Conservation (phyloP, 2,329 filamentous ascomycete genomes). For the Zymoseptoria ardabiliae region DNA sequence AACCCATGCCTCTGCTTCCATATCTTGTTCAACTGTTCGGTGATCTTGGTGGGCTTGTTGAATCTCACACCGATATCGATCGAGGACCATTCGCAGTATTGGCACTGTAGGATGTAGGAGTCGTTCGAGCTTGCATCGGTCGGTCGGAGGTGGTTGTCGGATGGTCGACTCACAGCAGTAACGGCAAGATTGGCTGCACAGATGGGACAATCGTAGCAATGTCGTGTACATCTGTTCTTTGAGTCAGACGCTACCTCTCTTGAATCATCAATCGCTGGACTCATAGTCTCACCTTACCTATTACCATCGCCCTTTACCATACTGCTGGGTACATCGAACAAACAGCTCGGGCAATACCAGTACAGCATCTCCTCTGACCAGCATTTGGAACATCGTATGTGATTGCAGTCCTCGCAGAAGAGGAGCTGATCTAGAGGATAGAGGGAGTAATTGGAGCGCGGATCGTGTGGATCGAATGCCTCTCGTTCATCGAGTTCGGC, state of each 20-base stretch:
- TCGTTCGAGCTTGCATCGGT: constrained; percentile 14
- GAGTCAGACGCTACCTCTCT: constrained; percentile 6
- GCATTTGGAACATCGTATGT: constrained; percentile 89
- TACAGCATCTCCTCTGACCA: constrained; percentile 89
- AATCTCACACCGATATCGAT: constrained; percentile 85
- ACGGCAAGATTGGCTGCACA: constrained; percentile 76
- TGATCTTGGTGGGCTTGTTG: constrained; percentile 76
- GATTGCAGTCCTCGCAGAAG: constrained; percentile 95
- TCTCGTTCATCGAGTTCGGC: constrained; percentile 67
- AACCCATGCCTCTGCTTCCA: constrained; percentile 19
- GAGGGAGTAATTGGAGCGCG: constrained; percentile 81
- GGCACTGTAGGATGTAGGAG: constrained; percentile 69
- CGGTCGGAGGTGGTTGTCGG: constrained; percentile 23
- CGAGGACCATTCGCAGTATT: constrained; percentile 89
- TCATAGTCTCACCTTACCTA: constrained; percentile 51
- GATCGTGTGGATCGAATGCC: constrained; percentile 78
- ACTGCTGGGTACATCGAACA: constrained; percentile 93
- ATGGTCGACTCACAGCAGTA: constrained; percentile 57
- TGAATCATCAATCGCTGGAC: neutral
- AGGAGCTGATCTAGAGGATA: constrained; percentile 90
- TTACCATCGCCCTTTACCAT: constrained; percentile 90
- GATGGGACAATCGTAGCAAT: constrained; percentile 90
- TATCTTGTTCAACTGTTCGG: constrained; percentile 51
- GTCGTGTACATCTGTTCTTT: constrained; percentile 58
- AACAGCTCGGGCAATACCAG: constrained; percentile 89